Percentiles rank a stretch among this genome's conserved stretches.
phyloP scores from a whole-genome alignment of 2,329 filamentous ascomycete species.

The Aureobasidium sp. region DNA sequence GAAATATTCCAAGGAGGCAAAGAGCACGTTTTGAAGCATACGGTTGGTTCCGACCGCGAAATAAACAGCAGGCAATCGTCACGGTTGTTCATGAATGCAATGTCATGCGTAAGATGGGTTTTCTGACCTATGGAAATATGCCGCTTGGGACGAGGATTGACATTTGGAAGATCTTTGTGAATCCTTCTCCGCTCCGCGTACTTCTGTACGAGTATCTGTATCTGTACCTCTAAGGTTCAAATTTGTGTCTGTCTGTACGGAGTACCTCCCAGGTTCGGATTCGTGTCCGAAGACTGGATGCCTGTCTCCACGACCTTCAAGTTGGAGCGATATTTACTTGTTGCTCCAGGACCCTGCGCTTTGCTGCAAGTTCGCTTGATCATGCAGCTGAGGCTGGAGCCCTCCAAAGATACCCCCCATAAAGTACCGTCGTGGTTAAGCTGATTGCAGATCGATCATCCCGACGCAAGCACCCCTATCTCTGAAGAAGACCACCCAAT shows the following conservation, averaged over 20 bases:
- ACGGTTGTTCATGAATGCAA: neutral
- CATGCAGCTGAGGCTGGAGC: neutral
- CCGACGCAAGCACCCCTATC: neutral
- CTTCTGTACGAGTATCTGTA: neutral
- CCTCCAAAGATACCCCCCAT: neutral
- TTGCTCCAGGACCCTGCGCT: neutral
- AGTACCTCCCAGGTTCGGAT: neutral
- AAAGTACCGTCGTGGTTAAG: neutral
- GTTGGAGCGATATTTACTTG: neutral
- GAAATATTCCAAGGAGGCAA: neutral
- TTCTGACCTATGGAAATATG: neutral
- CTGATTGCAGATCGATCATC: constrained; percentile 3
- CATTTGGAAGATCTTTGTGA: neutral
- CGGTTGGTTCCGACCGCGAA: neutral
- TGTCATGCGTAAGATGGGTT: neutral
- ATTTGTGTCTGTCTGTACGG: no score
- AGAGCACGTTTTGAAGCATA: neutral
- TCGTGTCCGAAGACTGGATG: no score
- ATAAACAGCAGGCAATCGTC: neutral
- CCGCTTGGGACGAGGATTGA: neutral
- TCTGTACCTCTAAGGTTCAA: neutral
- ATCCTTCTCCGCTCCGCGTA: neutral
- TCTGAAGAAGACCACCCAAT: neutral
- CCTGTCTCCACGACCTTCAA: neutral
- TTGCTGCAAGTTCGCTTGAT: neutral